These are phyloP conservation scores for Dactylonectria macrodidyma DNA, from an alignment of 2,329 filamentous ascomycete genomes.

Conservation along the genomic window DNA sequence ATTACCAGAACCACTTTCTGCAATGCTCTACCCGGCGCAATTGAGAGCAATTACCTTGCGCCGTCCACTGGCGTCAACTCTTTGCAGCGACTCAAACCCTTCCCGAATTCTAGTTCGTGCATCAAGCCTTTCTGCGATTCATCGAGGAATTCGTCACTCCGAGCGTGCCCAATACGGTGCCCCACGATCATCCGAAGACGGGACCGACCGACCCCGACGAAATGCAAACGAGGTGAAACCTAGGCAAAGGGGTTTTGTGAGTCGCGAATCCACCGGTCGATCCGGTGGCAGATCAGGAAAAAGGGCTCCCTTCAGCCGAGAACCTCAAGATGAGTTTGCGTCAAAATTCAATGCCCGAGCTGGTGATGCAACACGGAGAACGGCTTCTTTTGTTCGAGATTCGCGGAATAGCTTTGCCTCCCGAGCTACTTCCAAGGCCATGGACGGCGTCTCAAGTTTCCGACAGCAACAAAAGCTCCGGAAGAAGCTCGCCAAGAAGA, in stretches of 20 bases:
- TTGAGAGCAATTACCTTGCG: conserved; percentile 42
- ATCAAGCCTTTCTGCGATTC: conserved; percentile 75
- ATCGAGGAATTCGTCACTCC: conserved; percentile 73
- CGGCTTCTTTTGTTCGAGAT: conserved; percentile 19
- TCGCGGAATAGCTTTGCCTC: conserved; percentile 34
- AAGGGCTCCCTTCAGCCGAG: conserved; percentile 18
- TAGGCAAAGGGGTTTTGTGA: not conserved
- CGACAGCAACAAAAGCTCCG: conserved; percentile 62
- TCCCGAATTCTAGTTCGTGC: conserved; percentile 44
- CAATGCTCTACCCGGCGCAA: conserved; percentile 48
- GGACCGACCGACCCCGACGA: conserved; percentile 13
- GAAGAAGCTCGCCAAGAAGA: conserved; percentile 65
- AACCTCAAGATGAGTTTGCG: conserved; percentile 36
- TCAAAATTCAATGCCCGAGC: conserved; percentile 41
- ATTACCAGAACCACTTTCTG: conserved; percentile 36
- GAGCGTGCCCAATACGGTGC: conserved; percentile 52
- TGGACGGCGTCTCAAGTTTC: conserved; percentile 48
- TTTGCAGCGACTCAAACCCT: conserved; percentile 23
- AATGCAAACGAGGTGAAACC: conserved; percentile 6
- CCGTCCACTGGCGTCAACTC: conserved; percentile 32
- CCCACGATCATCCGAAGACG: conserved; percentile 23
- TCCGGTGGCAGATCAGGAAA: not conserved
- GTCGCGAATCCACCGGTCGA: conserved; percentile 16
- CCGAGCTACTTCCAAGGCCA: conserved; percentile 48
- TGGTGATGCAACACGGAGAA: not conserved